Conservation (phyloP, 2,329 filamentous ascomycete species). For the Aspergillus ruber region DNA sequence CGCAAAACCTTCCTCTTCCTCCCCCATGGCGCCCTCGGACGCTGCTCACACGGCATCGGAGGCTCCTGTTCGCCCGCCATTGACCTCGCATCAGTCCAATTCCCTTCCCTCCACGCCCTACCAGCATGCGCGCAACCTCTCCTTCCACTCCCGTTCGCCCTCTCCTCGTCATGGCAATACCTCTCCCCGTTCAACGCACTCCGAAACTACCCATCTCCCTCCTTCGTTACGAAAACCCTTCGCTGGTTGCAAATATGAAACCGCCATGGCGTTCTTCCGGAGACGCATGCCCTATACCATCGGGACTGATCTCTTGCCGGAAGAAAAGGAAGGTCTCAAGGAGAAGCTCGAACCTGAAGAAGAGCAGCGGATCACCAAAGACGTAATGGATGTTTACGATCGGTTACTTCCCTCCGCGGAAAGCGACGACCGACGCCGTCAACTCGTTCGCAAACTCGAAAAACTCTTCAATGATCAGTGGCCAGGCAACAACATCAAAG, state of each 20-base stretch:
- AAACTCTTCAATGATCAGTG: constrained; percentile 82
- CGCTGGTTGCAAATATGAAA: constrained; percentile 79
- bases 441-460: constrained; percentile 80
- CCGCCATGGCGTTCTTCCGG: constrained; percentile 70
- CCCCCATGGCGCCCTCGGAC: constrained; percentile 33
- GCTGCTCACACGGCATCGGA: constrained; percentile 24
- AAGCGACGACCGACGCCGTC: constrained; percentile 67
- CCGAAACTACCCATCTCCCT: constrained; percentile 72
- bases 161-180: constrained; percentile 73
- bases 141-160: constrained; percentile 69
- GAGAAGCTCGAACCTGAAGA: constrained; percentile 64
- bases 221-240: constrained; percentile 62
- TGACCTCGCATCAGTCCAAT: constrained; percentile 64
- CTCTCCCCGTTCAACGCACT: constrained; percentile 84
- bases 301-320: constrained; percentile 71
- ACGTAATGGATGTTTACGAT: constrained; percentile 81
- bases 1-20: constrained; percentile 27
- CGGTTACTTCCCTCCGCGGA: constrained; percentile 74
- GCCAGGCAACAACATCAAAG: constrained; percentile 83
- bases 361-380: constrained; percentile 66
- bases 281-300: constrained; percentile 88
- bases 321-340: constrained; percentile 63
- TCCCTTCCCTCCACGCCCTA: constrained; percentile 92
- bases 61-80: constrained; percentile 41
- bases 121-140: constrained; percentile 77